Conservation (phyloP, 2,329 filamentous ascomycete species). For the Hypoxylon sp. region DNA sequence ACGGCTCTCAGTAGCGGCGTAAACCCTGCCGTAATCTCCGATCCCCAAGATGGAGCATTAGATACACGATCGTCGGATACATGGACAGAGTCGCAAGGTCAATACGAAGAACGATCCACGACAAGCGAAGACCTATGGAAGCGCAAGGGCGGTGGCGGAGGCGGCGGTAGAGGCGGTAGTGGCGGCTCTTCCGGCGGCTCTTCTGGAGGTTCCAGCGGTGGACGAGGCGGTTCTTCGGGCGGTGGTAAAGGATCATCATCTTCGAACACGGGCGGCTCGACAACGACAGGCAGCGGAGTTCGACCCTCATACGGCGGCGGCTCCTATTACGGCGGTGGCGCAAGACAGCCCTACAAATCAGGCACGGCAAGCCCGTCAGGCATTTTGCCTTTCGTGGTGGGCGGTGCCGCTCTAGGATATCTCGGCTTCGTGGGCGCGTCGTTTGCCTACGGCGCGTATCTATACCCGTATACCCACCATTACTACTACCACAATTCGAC, state of each 20-base stretch:
- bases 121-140: constrained; percentile 61
- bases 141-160: constrained; percentile 67
- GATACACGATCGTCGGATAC: constrained; percentile 30
- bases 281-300: constrained; percentile 66
- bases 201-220: constrained; percentile 41
- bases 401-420: constrained; percentile 59
- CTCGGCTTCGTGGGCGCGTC: constrained; percentile 69
- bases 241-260: constrained; percentile 41
- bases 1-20: constrained; percentile 20
- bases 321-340: constrained; percentile 72
- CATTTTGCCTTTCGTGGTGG: constrained; percentile 60
- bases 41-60: constrained; percentile 24
- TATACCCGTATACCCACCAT: constrained; percentile 60
- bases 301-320: constrained; percentile 68
- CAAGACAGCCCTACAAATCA: constrained; percentile 65
- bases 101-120: constrained; percentile 32
- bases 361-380: constrained; percentile 61
- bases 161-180: constrained; percentile 53
- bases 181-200: constrained; percentile 49
- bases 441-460: constrained; percentile 60
- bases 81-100: constrained; percentile 27
- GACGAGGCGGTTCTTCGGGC: constrained; percentile 24
- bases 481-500: constrained; percentile 61
- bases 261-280: constrained; percentile 59
- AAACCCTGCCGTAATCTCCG: constrained; percentile 36